phyloP scores from a whole-genome alignment of 148 eudicot genomes.

The Arctostaphylos glauca region DNA sequence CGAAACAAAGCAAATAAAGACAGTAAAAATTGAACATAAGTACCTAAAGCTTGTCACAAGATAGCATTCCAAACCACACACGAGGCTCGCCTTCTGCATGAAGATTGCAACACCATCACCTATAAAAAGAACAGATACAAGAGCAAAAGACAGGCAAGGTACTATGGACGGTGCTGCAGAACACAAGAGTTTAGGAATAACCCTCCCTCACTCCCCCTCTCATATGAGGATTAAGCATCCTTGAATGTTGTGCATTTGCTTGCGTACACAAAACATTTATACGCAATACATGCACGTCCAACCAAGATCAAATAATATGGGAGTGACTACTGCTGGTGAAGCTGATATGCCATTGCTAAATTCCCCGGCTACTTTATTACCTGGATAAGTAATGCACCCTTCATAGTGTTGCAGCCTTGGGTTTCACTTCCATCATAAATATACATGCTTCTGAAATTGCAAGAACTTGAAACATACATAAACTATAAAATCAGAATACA shows the following conservation, averaged over 20 bases:
- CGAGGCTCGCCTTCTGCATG: neutral
- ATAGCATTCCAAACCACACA: neutral
- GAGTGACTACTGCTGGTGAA: neutral
- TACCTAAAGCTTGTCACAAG: neutral
- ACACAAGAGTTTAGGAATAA: neutral
- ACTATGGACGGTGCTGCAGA: neutral
- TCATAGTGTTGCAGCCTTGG: neutral
- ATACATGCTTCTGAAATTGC: neutral
- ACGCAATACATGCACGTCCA: neutral
- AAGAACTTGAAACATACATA: no score
- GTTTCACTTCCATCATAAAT: neutral
- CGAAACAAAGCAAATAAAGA: neutral
- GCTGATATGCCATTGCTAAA: neutral
- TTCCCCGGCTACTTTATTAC: neutral
- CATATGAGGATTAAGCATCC: neutral
- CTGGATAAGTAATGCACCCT: neutral
- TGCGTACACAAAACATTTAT: neutral
- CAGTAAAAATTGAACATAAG: neutral
- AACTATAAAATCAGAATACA: neutral
- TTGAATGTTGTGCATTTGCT: neutral
- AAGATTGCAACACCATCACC: neutral
- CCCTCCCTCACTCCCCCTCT: neutral
- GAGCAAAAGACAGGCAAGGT: neutral
- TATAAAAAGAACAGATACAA: neutral
- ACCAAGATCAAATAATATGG: neutral